Percentiles rank a stretch among this genome's conserved stretches.
Evolutionary conservation across 768 basidiomycete genomes (phyloP).

Genomic region (Lactarius sanguifluus): DNA sequence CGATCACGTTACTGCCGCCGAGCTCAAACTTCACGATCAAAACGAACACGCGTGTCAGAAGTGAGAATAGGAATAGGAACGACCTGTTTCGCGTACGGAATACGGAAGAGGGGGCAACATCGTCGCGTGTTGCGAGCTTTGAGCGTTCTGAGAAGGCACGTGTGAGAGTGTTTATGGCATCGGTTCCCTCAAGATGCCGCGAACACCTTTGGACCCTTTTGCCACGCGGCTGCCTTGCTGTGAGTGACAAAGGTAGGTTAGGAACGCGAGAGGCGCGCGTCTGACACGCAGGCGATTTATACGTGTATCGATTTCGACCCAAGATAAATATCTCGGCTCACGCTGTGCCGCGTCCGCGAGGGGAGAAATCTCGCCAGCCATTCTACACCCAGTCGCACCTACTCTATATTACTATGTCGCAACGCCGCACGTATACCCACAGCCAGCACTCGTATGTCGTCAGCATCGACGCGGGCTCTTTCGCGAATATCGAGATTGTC

Average conservation of each 20-base stretch:
- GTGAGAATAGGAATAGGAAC: background rate
- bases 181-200: background rate
- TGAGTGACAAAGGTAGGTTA: constrained; percentile 2
- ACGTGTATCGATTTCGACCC: constrained; percentile 3
- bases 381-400: no score
- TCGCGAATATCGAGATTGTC: constrained; percentile 23
- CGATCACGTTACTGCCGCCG: background rate
- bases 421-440: constrained; percentile 7
- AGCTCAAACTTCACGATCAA: no score
- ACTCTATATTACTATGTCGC: constrained; percentile 11
- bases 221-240: constrained; percentile 27
- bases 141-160: background rate
- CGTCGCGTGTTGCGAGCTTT: constrained; percentile 9
- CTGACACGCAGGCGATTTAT: constrained; percentile 2
- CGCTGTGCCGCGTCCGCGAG: background rate
- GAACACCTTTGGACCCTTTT: background rate
- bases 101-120: background rate
- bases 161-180: constrained; percentile 8
- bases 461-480: constrained; percentile 20
- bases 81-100: constrained; percentile 10
- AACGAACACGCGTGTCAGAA: no score
- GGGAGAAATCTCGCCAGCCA: constrained; percentile 1
- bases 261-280: constrained; percentile 10
- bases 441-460: constrained; percentile 20
- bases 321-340: constrained; percentile 13